phyloP scores from a whole-genome alignment of 345 rosid species.

The Bruguiera sexangula region DNA sequence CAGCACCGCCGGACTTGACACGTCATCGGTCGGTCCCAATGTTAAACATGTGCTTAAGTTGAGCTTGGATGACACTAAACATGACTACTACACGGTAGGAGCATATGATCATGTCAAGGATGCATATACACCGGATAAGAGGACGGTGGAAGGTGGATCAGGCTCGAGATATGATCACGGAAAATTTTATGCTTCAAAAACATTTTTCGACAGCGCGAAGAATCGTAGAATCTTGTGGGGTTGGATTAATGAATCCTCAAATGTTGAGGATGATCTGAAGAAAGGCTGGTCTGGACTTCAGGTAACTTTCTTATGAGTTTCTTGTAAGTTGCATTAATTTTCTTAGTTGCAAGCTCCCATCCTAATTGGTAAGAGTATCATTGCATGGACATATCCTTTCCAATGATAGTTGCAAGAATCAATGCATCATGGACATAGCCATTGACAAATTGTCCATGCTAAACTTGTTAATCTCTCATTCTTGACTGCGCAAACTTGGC shows the following conservation, averaged over 20 bases:
- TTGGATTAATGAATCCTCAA: conserved; percentile 64
- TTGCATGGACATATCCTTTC: too few species aligned
- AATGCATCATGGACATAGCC: too few species aligned
- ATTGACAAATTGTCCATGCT: too few species aligned
- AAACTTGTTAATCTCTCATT: not conserved
- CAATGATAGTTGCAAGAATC: too few species aligned
- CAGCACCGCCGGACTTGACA: conserved; percentile 27
- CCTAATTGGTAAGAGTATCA: not conserved
- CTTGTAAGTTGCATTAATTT: not conserved
- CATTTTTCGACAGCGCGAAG: conserved; percentile 52
- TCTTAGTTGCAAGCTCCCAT: not conserved
- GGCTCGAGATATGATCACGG: conserved; percentile 69
- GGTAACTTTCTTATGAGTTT: conserved; percentile 28
- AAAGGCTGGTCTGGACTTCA: conserved; percentile 75
- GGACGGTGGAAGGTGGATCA: conserved; percentile 33
- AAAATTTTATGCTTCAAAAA: conserved; percentile 69
- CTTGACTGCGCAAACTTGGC: not conserved
- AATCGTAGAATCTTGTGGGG: conserved; percentile 62
- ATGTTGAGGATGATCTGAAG: conserved; percentile 29
- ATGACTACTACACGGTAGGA: conserved; percentile 50
- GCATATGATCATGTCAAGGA: conserved; percentile 36
- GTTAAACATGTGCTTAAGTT: conserved; percentile 54
- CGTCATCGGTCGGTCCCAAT: conserved; percentile 1
- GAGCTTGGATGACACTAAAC: conserved; percentile 48
- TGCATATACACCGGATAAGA: conserved; percentile 42